Percentiles rank a stretch among this genome's conserved stretches.
Evolutionary conservation across 352 stramenopile species (phyloP).

Genomic region (Phytophthora chlamydospora): DNA sequence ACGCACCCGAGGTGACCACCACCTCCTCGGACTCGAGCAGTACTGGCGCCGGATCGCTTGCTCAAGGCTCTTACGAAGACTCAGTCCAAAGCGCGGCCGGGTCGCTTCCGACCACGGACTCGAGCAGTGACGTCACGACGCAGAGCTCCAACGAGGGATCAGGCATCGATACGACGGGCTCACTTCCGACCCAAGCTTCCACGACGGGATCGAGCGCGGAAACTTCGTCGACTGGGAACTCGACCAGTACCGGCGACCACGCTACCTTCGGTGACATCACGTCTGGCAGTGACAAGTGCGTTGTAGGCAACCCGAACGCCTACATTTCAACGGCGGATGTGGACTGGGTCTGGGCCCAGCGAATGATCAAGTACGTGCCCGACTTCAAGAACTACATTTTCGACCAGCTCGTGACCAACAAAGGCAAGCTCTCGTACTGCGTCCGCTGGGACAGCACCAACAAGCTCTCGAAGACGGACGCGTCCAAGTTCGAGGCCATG

Average conservation of each 20-base stretch:
- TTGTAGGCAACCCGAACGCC: conserved; percentile 26
- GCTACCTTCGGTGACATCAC: conserved; percentile 34
- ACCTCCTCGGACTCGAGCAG: conserved; percentile 16
- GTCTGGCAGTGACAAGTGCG: conserved; percentile 30
- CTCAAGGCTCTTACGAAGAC: conserved; percentile 8
- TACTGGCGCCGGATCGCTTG: background rate
- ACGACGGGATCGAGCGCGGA: conserved; percentile 6
- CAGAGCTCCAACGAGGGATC: conserved; percentile 15
- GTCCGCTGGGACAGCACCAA: conserved; percentile 57
- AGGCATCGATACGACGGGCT: conserved; percentile 3
- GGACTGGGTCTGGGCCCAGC: conserved; percentile 30
- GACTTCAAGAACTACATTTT: conserved; percentile 49
- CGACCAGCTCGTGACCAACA: conserved; percentile 48
- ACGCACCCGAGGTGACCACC: conserved; percentile 15
- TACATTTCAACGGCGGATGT: conserved; percentile 27
- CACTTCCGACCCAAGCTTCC: background rate
- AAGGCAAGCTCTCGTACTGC: conserved; percentile 46
- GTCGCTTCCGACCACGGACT: conserved; percentile 1
- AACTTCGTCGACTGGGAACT: background rate
- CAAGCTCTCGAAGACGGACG: conserved; percentile 41
- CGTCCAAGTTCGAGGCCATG: conserved; percentile 55
- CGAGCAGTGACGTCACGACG: background rate
- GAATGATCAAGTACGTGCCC: conserved; percentile 28
- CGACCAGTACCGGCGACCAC: conserved; percentile 14
- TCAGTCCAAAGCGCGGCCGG: background rate